phyloP scores from a whole-genome alignment of 768 basidiomycete species.

The Hygrophorus pudorinus region DNA sequence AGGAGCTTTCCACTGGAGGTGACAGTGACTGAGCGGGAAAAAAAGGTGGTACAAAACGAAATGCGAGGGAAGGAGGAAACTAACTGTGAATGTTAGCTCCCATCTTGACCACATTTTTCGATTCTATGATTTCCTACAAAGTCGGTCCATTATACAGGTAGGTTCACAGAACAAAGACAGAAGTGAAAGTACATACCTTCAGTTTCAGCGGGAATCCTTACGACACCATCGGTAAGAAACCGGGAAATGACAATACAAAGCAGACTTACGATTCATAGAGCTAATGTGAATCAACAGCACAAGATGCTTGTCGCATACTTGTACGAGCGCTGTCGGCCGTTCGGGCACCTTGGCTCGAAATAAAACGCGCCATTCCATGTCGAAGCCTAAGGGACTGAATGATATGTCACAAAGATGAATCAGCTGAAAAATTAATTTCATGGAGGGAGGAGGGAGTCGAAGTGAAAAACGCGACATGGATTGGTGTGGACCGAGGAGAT shows the following conservation, averaged over 20 bases:
- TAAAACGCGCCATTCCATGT: constrained; percentile 25
- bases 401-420: not conserved
- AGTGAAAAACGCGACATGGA: not conserved
- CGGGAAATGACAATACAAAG: not conserved
- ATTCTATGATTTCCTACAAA: constrained; percentile 21
- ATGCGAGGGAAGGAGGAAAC: constrained; percentile 1
- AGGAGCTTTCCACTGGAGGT: not conserved
- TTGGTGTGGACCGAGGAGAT: constrained; percentile 12
- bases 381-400: constrained; percentile 21
- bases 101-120: constrained; percentile 19
- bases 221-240: not conserved
- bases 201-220: constrained; percentile 23
- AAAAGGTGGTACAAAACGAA: not conserved
- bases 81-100: constrained; percentile 26
- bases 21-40: too few relatives aligned
- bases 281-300: constrained; percentile 23
- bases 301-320: constrained; percentile 20
- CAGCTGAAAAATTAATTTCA: too few relatives aligned
- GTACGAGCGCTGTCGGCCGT: constrained; percentile 20
- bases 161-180: not conserved
- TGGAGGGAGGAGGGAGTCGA: too few relatives aligned
- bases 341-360: constrained; percentile 8
- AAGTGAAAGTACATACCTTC: constrained; percentile 11
- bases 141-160: not conserved
- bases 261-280: constrained; percentile 19